Conservation (phyloP, 768 basidiomycete genomes). For the Macrolepiota albuminosa region DNA sequence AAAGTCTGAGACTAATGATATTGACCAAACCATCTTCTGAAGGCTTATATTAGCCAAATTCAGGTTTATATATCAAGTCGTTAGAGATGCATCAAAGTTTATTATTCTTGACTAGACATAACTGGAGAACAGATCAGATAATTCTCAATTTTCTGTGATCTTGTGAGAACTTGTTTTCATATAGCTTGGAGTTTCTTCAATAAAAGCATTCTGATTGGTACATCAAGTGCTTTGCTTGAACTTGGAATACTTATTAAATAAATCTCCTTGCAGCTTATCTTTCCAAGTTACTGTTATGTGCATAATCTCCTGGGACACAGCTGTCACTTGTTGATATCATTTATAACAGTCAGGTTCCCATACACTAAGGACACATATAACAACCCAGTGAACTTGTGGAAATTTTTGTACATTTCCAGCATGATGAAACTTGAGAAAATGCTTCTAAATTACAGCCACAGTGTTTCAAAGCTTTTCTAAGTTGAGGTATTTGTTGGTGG, state of each 20-base stretch:
- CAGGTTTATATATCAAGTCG: constrained; percentile 23
- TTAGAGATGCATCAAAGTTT: not conserved
- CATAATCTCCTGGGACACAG: constrained; percentile 1
- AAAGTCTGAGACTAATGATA: not conserved
- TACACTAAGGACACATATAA: constrained; percentile 62
- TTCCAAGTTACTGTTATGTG: constrained; percentile 35
- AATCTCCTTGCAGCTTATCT: constrained; percentile 29
- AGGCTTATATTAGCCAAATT: constrained; percentile 41
- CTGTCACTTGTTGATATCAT: not conserved
- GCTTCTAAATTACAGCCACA: not conserved
- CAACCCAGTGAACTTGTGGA: constrained; percentile 57
- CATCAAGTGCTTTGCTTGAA: not conserved
- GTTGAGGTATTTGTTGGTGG: not conserved
- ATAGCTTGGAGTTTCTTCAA: constrained; percentile 41
- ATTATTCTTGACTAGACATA: constrained; percentile 25
- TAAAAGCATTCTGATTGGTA: constrained; percentile 37
- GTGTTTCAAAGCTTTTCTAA: constrained; percentile 10
- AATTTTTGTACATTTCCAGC: constrained; percentile 41
- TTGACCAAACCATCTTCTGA: not conserved
- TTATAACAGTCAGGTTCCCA: constrained; percentile 45
- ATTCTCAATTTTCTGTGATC: not conserved
- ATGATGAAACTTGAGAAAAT: not conserved
- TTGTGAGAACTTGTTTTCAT: not conserved
- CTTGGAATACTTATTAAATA: not conserved
- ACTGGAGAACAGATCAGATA: constrained; percentile 42